phyloP scores from a whole-genome alignment of 805 yeast species.

The Saturnispora silvae region DNA sequence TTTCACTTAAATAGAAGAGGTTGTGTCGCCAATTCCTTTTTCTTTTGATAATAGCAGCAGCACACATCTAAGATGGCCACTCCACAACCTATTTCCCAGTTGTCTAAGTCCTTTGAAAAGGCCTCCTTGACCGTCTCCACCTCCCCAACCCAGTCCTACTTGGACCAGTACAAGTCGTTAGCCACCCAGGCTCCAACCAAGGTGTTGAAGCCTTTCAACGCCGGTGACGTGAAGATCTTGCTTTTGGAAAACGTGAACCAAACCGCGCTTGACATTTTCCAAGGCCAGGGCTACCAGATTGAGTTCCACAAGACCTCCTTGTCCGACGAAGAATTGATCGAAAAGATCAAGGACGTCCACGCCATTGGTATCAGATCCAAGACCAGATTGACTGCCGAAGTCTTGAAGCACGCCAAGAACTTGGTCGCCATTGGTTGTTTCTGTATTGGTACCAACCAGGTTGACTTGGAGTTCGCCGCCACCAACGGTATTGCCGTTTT shows the following conservation, averaged over 20 bases:
- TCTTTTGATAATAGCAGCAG: no score
- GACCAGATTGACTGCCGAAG: slow-evolving; percentile 73
- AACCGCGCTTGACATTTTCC: slow-evolving; percentile 82
- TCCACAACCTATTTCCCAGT: slow-evolving; percentile 52
- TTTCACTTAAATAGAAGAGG: no score
- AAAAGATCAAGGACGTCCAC: slow-evolving; percentile 86
- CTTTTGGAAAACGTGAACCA: slow-evolving; percentile 86
- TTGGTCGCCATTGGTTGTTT: slow-evolving; percentile 90
- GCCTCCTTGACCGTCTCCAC: slow-evolving; percentile 57
- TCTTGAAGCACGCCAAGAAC: slow-evolving; percentile 79
- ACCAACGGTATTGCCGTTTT: slow-evolving; percentile 89
- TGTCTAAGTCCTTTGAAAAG: slow-evolving; percentile 44
- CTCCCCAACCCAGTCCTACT: slow-evolving; percentile 63
- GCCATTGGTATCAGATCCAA: slow-evolving; percentile 98
- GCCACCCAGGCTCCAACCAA: slow-evolving; percentile 41
- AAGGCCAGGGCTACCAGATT: slow-evolving; percentile 90
- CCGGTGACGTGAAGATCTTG: slow-evolving; percentile 89
- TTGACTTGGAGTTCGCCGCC: slow-evolving; percentile 86
- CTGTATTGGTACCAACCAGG: slow-evolving; percentile 99
- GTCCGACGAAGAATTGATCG: slow-evolving; percentile 88
- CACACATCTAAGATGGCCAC: slow-evolving; percentile 47
- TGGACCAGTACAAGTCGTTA: slow-evolving; percentile 42
- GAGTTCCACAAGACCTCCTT: slow-evolving; percentile 85
- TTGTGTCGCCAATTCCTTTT: no score
- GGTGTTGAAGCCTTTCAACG: slow-evolving; percentile 85